phyloP scores from a whole-genome alignment of 1,284 basidiomycete species.

The Apiotrichum siamense region DNA sequence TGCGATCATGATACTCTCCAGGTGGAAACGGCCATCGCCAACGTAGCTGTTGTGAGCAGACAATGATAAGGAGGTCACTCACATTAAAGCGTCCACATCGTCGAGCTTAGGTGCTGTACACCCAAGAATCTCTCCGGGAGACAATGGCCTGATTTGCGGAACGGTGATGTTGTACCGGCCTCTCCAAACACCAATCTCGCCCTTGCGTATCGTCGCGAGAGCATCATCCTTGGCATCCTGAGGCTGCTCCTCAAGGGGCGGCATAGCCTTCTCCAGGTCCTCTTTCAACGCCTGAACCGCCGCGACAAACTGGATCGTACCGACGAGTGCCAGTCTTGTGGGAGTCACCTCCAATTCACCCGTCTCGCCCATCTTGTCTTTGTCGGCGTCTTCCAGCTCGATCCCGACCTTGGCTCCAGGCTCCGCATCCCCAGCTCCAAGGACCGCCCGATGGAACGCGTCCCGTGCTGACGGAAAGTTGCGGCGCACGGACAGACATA shows the following conservation, averaged over 20 bases:
- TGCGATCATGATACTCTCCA: constrained; percentile 98
- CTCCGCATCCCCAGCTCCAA: constrained; percentile 30
- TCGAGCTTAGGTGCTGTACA: constrained; percentile 84
- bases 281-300: constrained; percentile 81
- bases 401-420: constrained; percentile 40
- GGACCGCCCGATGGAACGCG: constrained; percentile 40
- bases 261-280: constrained; percentile 53
- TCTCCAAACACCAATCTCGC: constrained; percentile 45
- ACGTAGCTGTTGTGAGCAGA: constrained; percentile 63
- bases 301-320: constrained; percentile 91
- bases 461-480: constrained; percentile 68
- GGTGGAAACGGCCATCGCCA: constrained; percentile 95
- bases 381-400: constrained; percentile 27
- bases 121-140: constrained; percentile 92
- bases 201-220: constrained; percentile 30
- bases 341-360: constrained; percentile 32
- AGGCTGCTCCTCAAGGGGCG: constrained; percentile 22
- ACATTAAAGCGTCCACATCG: constrained; percentile 80
- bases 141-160: constrained; percentile 87
- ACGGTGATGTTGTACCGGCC: constrained; percentile 69
- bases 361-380: not conserved
- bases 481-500: constrained; percentile 73
- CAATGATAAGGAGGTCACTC: constrained; percentile 41
- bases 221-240: constrained; percentile 12
- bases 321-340: constrained; percentile 79